Evolutionary conservation across 2,329 filamentous ascomycete species (phyloP).

Genomic region (Chaetomium sp.): DNA sequence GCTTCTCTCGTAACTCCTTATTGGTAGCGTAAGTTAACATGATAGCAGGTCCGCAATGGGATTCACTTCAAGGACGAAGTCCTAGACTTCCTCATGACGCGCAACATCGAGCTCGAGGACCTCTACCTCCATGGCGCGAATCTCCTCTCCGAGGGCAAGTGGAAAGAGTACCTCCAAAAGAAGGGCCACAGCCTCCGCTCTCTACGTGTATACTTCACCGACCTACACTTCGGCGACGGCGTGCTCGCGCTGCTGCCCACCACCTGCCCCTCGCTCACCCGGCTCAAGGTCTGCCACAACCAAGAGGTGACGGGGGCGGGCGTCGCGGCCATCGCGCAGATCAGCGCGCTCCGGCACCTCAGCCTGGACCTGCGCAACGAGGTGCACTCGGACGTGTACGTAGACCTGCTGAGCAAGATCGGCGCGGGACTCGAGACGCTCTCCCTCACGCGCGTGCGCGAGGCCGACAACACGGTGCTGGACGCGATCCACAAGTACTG

Average conservation of each 20-base stretch:
- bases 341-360: conserved; percentile 71
- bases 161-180: conserved; percentile 68
- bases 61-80: conserved; percentile 88
- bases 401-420: conserved; percentile 61
- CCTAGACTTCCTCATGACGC: conserved; percentile 77
- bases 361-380: conserved; percentile 67
- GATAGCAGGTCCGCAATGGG: conserved; percentile 65
- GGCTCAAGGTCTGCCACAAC: conserved; percentile 81
- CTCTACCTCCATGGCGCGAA: conserved; percentile 85
- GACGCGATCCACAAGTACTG: conserved; percentile 72
- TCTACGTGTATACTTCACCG: conserved; percentile 80
- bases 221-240: conserved; percentile 77
- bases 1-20: background rate
- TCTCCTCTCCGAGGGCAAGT: conserved; percentile 74
- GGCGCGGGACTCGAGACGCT: conserved; percentile 73
- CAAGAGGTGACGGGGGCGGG: conserved; percentile 69
- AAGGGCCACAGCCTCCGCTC: conserved; percentile 67
- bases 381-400: conserved; percentile 59
- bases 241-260: conserved; percentile 63
- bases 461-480: conserved; percentile 70
- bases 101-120: conserved; percentile 67
- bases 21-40: background rate
- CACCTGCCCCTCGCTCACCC: conserved; percentile 67
- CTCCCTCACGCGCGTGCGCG: conserved; percentile 69
- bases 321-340: conserved; percentile 62